Conservation (phyloP, 257 asterid genomes). For the Rauvolfia tetraphylla region DNA sequence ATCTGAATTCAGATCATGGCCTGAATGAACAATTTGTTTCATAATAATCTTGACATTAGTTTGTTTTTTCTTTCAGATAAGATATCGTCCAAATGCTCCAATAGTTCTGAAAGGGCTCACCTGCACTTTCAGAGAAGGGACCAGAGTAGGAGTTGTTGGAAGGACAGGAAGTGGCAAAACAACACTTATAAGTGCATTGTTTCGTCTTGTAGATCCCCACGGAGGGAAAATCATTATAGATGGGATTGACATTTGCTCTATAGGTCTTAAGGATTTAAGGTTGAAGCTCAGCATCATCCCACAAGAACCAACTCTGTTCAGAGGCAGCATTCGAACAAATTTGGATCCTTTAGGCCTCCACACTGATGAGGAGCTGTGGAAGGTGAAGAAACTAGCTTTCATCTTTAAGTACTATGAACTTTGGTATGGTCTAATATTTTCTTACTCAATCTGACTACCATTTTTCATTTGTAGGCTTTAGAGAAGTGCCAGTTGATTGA, state of each 20-base stretch:
- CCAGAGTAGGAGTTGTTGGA: slow-evolving; percentile 71
- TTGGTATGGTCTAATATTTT: background rate
- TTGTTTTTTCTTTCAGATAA: slow-evolving; percentile 38
- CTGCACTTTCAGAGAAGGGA: slow-evolving; percentile 67
- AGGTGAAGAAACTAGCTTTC: slow-evolving; percentile 28
- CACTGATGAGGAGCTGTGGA: slow-evolving; percentile 74
- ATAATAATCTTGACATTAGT: background rate
- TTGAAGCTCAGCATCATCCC: slow-evolving; percentile 73
- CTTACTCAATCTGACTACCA: background rate
- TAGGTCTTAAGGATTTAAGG: slow-evolving; percentile 70
- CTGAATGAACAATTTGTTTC: background rate
- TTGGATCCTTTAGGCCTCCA: slow-evolving; percentile 71
- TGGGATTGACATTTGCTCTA: slow-evolving; percentile 57
- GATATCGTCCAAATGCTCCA: slow-evolving; percentile 73
- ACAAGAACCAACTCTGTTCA: slow-evolving; percentile 83
- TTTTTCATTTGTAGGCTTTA: slow-evolving; percentile 39
- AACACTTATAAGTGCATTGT: slow-evolving; percentile 64
- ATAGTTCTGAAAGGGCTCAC: slow-evolving; percentile 68
- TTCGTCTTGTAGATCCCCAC: slow-evolving; percentile 76
- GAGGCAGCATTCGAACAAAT: slow-evolving; percentile 65
- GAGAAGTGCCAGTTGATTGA: slow-evolving; percentile 74
- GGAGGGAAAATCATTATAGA: slow-evolving; percentile 54
- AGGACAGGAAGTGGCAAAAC: slow-evolving; percentile 93
- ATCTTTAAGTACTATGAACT: too few relatives aligned
- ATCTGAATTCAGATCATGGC: background rate